Evolutionary conservation across 2,329 filamentous ascomycete genomes (phyloP), one percentile per base, ranked within the genome.

Genomic region (Corniculantispora saksenae): DNA sequence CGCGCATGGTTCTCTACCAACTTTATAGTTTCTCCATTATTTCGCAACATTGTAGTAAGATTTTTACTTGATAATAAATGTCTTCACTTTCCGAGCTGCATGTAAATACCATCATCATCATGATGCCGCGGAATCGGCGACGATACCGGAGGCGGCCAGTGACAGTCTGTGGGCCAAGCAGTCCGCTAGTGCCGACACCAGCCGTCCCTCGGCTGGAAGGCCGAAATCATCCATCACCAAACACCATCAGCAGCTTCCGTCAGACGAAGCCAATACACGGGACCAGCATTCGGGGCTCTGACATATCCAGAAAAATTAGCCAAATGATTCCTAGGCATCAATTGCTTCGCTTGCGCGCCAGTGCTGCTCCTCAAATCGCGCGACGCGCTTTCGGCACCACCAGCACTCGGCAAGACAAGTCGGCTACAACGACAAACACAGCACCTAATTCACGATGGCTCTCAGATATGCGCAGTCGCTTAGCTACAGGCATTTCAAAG

Each of bases 361-460:
- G 53, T 40, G 13, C 27, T 8, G 17, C 27, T 9, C 43, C 4
- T 27, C 12, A 17, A 27, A n/a, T 12, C 21, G 12, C 43, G 43
- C 61, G 61, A 63, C 61, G 61, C 51, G 53, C 53, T 32, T 57
- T 63, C 17, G 27, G 51, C 53, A 57, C 40, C 43, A 54, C 43
- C 61, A 25, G 40, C 27, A n/a, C 15, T 17, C 35, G 35, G 10
- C 27, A 25, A 8, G 13, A 48, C n/a, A 38, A 62, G 10, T 3
- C 50, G 19, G 21, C 53, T 21, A 15, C 53, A 1, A 17, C 43
- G 27, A 21, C 51, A 65, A 47, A 55, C 61, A 61, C 45, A 55
- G 50, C 59, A n/a, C 35, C 69, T 21, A 72, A 68, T 48, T 66
- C 73, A 9, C 66, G 72, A 40, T 76, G 74, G 74, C 53, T 75